Base-by-base conservation (phyloP, 306 rosid genomes). In the Trifolium dubium region DNA sequence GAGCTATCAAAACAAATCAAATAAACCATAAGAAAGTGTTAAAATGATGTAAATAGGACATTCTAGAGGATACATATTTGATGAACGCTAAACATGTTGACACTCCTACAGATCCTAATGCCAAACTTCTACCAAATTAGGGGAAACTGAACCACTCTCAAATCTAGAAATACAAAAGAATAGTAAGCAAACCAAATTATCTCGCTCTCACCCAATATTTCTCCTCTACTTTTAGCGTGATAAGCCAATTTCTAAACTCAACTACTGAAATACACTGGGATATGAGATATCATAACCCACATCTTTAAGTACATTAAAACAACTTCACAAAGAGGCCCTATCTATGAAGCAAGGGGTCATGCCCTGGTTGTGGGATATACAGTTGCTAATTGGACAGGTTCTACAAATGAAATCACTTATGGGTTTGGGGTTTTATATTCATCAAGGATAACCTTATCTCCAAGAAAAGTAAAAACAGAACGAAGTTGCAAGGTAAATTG, bases 41-140 rank as follows among this genome's bases (percentile, higher is more conserved):
- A 23, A 23, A 23, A 23, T 23, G 1, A 23, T 23, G 23, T 23
- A 23, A 23, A 23, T 23, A 23, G 23, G 23, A 58, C 47, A 63
- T 37, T 35, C 49, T 35, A 63, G n/a, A 63, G 49, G 49, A 63
- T 39, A 63, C 31, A 63, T 10, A 14, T 37, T 15, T 35, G 68
- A 37, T 35, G 31, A 61, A 18, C 12, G 6, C 68, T 12, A 63
- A 37, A 40, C 49, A 63, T 9, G 68, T 10, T 63, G 31, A 15
- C n/a, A 17, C 14, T 63, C 29, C 18, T 34, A 7, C 32, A 62
- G 46, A 62, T 34, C 67, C 67, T 62, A 62, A 63, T 15, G 68
- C 30, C 30, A 63, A 5, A 49, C 46, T 63, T 37, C 31, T 9
- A 4, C 2, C 68, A 63, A 9, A 37, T 35, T 6, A 35, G 30